These are phyloP conservation scores for Ogataea zsoltii DNA, from an alignment of 805 yeast species.

Conservation along the genomic window DNA sequence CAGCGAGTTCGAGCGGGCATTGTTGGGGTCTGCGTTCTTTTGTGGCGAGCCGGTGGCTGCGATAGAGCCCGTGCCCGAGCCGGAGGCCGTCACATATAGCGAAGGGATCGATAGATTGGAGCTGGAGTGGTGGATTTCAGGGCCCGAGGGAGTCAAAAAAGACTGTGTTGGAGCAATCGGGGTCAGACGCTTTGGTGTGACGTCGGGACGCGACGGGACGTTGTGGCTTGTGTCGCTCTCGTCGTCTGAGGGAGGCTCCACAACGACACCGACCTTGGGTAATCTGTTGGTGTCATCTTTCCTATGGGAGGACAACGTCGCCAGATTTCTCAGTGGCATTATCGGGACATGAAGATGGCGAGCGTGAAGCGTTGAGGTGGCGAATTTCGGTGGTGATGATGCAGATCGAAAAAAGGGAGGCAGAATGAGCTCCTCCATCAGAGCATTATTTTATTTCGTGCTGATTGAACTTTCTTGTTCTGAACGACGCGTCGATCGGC, in stretches of 20 bases:
- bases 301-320: background rate
- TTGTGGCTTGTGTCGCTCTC: slow-evolving; percentile 1
- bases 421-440: background rate
- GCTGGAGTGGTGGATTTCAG: slow-evolving; percentile 7
- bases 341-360: background rate
- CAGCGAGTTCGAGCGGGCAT: slow-evolving; percentile 13
- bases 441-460: no score
- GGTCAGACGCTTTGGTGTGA: background rate
- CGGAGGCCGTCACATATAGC: slow-evolving; percentile 7
- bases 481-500: background rate
- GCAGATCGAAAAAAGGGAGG: no score
- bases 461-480: background rate
- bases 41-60: slow-evolving; percentile 3
- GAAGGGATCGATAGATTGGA: slow-evolving; percentile 16
- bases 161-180: background rate
- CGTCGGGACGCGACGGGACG: background rate
- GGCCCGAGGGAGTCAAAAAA: background rate
- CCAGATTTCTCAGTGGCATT: background rate
- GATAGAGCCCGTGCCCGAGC: background rate
- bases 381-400: background rate
- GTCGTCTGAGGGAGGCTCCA: slow-evolving; percentile 4
- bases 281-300: slow-evolving; percentile 2
- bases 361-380: no score
- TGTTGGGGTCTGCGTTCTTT: background rate
- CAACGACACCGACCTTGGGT: background rate